Base-by-base conservation (phyloP, 2,329 filamentous ascomycete genomes). In the Monilinia fructicola region DNA sequence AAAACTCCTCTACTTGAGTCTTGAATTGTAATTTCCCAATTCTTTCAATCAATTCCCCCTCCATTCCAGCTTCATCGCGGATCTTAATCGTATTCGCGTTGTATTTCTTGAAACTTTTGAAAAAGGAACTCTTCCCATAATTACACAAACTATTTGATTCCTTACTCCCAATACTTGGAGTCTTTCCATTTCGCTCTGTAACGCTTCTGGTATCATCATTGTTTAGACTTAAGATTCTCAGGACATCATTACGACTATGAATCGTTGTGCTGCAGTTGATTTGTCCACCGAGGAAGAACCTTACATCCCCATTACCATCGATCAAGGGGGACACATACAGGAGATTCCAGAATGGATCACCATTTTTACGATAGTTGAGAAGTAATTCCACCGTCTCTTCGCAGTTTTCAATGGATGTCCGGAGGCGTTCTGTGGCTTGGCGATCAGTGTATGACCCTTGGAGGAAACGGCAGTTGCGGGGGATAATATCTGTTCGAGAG, bases 191-290 rank as follows among this genome's bases (percentile, higher is more conserved):
- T 11, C 64, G 69, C 28, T 70, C 69, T 31, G 70, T 71, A 1
- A 72, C 67, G 11, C 73, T 72, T 0, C 77, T 72, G 18, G 73
- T 69, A 2, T 77, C 74, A 11, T 79, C 77, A 0, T 77, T 72
- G 1, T 76, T 74, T 11, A 74, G 67, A 23, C 79, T 81, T 18
- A 87, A 72, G 7, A 85, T 76, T 7, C 78, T 78, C 54, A 87
- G 68, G 9, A 87, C 78, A 67, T 87, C 85, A 5, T 80, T 79
- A 42, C 78, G 78, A 60, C 78, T 81, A 65, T 81, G 80, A 44
- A 87, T 79, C 0, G 81, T 81, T 2, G 83, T 83, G 0, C 84
- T 85, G 18, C 85, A 81, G 69, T 88, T 83, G 62, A 87, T 80
- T 68, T 87, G 83, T 0, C 81, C 84, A 0, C 83, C 84, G 21